A percentile compares a stretch with the other conserved stretches of the same genome.
phyloP scores from a whole-genome alignment of 495 filamentous ascomycete species.

The Cercophora newfieldiana region DNA sequence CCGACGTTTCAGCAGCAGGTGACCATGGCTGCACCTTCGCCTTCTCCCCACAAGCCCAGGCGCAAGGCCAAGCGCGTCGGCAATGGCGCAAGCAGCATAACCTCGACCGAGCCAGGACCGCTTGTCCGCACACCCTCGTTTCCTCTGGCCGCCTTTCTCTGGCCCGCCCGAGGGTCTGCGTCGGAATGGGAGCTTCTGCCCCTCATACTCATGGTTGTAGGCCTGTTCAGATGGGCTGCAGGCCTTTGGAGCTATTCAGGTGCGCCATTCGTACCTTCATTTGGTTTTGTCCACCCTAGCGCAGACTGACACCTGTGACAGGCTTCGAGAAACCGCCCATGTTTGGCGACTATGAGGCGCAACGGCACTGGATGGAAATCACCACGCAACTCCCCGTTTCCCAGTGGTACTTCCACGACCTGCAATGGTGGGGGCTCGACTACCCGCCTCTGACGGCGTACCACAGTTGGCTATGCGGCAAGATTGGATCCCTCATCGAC shows the following conservation, averaged over 20 bases:
- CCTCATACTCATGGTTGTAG: constrained; percentile 82
- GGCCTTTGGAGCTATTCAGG: constrained; percentile 94
- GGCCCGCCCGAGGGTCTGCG: constrained; percentile 77
- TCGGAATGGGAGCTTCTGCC: constrained; percentile 95
- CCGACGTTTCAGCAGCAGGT: constrained; percentile 29
- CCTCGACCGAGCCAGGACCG: constrained; percentile 34
- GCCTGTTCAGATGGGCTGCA: constrained; percentile 89
- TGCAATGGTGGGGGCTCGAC: constrained; percentile 96
- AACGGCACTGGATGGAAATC: constrained; percentile 98
- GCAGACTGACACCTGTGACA: constrained; percentile 26
- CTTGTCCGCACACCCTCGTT: constrained; percentile 62
- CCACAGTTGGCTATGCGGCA: constrained; percentile 91
- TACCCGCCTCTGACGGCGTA: constrained; percentile 97
- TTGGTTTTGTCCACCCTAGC: constrained; percentile 8
- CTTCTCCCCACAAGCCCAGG: constrained; percentile 52
- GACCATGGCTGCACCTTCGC: constrained; percentile 45
- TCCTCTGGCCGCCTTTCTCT: constrained; percentile 86
- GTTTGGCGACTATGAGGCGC: constrained; percentile 96
- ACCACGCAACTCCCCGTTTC: constrained; percentile 84
- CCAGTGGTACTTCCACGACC: constrained; percentile 96
- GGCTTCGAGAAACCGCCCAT: constrained; percentile 82
- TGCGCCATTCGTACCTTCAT: constrained; percentile 35
- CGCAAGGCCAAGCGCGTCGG: constrained; percentile 46
- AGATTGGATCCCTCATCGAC: constrained; percentile 76
- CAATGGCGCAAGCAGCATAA: constrained; percentile 25